A percentile compares a stretch with the other conserved stretches of the same genome.
Conservation (phyloP, 768 basidiomycete genomes). For the Pholiota conissans region DNA sequence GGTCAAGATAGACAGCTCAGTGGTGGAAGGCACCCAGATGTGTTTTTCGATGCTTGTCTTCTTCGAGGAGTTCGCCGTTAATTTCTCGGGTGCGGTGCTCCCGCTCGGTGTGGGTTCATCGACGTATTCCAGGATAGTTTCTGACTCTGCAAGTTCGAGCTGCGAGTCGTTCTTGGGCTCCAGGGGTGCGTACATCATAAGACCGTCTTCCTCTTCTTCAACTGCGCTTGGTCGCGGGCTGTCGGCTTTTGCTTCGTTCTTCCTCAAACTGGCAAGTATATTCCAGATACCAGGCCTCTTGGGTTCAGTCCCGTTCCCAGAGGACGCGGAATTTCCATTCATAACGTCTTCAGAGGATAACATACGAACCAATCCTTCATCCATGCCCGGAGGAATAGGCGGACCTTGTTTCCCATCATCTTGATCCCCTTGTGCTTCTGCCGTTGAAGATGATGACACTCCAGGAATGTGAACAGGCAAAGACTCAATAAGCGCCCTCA, state of each 20-base stretch:
- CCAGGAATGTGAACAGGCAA: slow-evolving; percentile 30
- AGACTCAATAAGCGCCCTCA: slow-evolving; percentile 36
- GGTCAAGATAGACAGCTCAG: slow-evolving; percentile 70
- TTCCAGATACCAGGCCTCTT: slow-evolving; percentile 56
- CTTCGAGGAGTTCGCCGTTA: slow-evolving; percentile 7
- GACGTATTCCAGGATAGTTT: slow-evolving; percentile 47
- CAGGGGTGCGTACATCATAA: slow-evolving; percentile 80
- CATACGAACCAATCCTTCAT: slow-evolving; percentile 47
- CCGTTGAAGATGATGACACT: slow-evolving; percentile 16
- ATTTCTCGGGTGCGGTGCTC: background rate
- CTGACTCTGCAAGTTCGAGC: slow-evolving; percentile 68
- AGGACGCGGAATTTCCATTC: slow-evolving; percentile 39
- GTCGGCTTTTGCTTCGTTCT: slow-evolving; percentile 17
- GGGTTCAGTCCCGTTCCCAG: slow-evolving; percentile 9
- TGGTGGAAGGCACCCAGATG: slow-evolving; percentile 73
- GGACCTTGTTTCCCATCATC: slow-evolving; percentile 29
- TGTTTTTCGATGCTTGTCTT: slow-evolving; percentile 27
- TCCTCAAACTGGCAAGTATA: slow-evolving; percentile 50
- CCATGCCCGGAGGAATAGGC: slow-evolving; percentile 42
- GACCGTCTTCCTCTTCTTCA: slow-evolving; percentile 48
- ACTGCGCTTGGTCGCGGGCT: slow-evolving; percentile 24
- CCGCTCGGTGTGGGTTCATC: slow-evolving; percentile 28
- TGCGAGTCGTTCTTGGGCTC: slow-evolving; percentile 61
- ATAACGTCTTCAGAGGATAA: slow-evolving; percentile 64
- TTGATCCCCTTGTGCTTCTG: slow-evolving; percentile 13